These are phyloP conservation scores for Malus asiatica DNA, from an alignment of 306 rosid genomes.

Conservation along the genomic window DNA sequence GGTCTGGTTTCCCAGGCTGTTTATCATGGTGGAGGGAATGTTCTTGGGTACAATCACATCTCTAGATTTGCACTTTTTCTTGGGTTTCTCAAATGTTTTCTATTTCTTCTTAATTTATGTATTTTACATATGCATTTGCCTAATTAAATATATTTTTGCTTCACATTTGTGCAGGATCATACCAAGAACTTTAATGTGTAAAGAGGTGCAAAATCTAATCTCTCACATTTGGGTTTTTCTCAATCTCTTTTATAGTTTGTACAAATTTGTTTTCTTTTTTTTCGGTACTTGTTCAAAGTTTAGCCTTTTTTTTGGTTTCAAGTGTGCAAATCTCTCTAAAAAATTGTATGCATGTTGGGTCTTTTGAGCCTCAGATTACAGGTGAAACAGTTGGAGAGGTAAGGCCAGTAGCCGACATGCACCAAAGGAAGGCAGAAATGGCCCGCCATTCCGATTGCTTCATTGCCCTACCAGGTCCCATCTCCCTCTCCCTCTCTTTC, in stretches of 20 bases:
- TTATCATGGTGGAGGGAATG: conserved; percentile 53
- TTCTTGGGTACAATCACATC: conserved; percentile 34
- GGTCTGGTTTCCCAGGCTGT: conserved; percentile 55
- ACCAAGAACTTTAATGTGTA: conserved; percentile 40
- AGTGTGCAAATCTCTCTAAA: not conserved
- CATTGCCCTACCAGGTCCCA: conserved; percentile 54
- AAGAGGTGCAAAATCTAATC: conserved; percentile 23
- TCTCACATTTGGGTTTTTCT: not conserved
- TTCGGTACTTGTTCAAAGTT: not conserved
- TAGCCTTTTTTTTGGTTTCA: not conserved
- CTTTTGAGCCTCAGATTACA: conserved; percentile 29
- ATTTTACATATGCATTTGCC: not conserved
- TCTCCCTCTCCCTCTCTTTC: conserved; percentile 2
- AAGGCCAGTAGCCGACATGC: conserved; percentile 52
- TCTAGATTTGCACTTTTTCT: conserved; percentile 1
- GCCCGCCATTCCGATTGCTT: conserved; percentile 62
- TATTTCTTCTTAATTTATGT: not conserved
- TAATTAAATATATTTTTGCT: not conserved
- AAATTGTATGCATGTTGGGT: not conserved
- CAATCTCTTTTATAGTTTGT: not conserved
- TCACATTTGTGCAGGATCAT: conserved; percentile 29
- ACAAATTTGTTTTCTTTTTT: not conserved
- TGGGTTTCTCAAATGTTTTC: not conserved
- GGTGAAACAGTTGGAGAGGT: conserved; percentile 59
- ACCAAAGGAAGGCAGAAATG: conserved; percentile 64